Evolutionary conservation across 495 filamentous ascomycete genomes (phyloP).

Genomic region (Tetracladium marchalianum): DNA sequence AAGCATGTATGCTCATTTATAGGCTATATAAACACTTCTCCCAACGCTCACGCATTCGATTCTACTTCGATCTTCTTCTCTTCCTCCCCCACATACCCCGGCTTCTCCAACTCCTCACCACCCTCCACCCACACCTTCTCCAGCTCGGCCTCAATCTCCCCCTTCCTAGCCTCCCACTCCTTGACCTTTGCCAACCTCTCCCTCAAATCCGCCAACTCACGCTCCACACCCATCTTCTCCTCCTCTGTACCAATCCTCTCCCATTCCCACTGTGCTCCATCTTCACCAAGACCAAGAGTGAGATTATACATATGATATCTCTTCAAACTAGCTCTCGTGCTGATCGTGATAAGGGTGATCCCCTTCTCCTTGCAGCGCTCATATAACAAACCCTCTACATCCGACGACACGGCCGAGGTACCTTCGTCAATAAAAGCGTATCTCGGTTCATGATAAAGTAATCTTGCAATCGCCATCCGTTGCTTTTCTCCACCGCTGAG

Average conservation of each 20-base stretch:
- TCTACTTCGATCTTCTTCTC: neutral
- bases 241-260: constrained; percentile 85
- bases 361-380: constrained; percentile 84
- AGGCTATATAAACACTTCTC: too few relatives aligned
- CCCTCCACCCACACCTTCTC: constrained; percentile 43
- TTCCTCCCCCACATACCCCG: constrained; percentile 8
- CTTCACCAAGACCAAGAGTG: constrained; percentile 62
- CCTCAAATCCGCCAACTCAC: constrained; percentile 74
- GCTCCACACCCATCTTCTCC: constrained; percentile 85
- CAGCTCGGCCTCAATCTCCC: constrained; percentile 56
- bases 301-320: constrained; percentile 91
- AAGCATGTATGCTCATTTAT: too few relatives aligned
- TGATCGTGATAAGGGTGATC: constrained; percentile 90
- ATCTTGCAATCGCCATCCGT: constrained; percentile 76
- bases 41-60: too few relatives aligned
- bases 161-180: constrained; percentile 66
- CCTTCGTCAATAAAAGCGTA: constrained; percentile 95
- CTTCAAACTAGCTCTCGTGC: constrained; percentile 83
- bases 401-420: constrained; percentile 83
- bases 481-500: constrained; percentile 98
- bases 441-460: constrained; percentile 89
- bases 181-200: constrained; percentile 73
- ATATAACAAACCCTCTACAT: constrained; percentile 92
- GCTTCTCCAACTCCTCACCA: constrained; percentile 10
- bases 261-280: constrained; percentile 68